phyloP scores from a whole-genome alignment of 2,329 filamentous ascomycete species.

The Nigrograna mackinnonii region DNA sequence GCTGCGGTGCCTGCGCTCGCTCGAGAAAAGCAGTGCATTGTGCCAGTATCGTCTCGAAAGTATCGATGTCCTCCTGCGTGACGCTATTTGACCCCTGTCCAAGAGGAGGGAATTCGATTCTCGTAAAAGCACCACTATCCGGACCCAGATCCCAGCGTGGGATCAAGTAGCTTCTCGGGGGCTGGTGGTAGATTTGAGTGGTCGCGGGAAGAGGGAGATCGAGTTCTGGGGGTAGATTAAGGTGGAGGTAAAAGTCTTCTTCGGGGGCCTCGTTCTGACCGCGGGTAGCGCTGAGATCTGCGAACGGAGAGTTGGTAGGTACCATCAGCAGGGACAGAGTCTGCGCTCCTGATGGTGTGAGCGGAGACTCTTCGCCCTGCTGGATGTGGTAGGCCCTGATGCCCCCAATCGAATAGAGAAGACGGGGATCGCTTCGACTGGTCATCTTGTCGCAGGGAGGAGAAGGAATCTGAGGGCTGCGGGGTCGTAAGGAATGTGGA shows the following conservation, averaged over 20 bases:
- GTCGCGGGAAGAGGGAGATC: constrained; percentile 92
- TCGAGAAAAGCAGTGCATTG: constrained; percentile 97
- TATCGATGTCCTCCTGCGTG: constrained; percentile 89
- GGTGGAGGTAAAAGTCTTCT: constrained; percentile 95
- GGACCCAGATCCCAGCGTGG: constrained; percentile 92
- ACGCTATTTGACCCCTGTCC: constrained; percentile 67
- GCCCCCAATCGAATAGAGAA: constrained; percentile 69
- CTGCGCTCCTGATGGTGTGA: constrained; percentile 85
- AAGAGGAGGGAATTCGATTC: constrained; percentile 83
- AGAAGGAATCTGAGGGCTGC: constrained; percentile 3
- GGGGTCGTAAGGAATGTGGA: constrained; percentile 1
- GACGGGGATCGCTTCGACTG: constrained; percentile 58
- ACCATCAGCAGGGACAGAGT: constrained; percentile 96
- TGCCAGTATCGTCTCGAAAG: constrained; percentile 96
- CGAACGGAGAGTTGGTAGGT: constrained; percentile 76
- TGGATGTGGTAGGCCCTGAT: constrained; percentile 91
- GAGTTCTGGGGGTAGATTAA: constrained; percentile 91
- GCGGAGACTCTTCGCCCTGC: constrained; percentile 79
- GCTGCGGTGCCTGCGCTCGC: constrained; percentile 67
- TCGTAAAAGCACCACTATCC: constrained; percentile 86
- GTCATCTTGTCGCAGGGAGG: constrained; percentile 40
- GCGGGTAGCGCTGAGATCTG: constrained; percentile 59
- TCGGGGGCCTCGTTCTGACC: constrained; percentile 55
- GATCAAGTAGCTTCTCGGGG: constrained; percentile 89
- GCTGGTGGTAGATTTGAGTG: constrained; percentile 96